These are phyloP conservation scores for Cutaneotrichosporon arboriforme DNA, from an alignment of 1,284 basidiomycete genomes.

Conservation along the genomic window DNA sequence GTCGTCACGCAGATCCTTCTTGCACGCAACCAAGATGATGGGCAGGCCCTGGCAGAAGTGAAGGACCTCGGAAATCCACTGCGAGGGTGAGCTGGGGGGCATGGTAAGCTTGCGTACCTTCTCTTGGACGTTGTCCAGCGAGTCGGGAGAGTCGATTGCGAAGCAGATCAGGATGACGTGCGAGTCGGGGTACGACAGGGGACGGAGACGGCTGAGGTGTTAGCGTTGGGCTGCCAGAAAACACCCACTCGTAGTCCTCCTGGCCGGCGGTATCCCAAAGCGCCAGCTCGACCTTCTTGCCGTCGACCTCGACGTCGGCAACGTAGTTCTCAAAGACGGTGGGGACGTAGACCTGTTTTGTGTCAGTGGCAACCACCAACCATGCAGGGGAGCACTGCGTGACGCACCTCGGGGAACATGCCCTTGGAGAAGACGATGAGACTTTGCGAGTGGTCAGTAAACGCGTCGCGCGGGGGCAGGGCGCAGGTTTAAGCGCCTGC, in stretches of 20 bases:
- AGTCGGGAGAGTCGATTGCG: conserved; percentile 85
- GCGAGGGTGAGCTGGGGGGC: conserved; percentile 5
- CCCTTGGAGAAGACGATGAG: conserved; percentile 63
- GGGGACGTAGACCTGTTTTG: conserved; percentile 75
- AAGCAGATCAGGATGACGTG: conserved; percentile 93
- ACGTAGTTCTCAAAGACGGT: conserved; percentile 85
- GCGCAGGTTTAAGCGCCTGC: background rate
- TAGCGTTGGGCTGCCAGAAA: conserved; percentile 43
- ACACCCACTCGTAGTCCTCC: conserved; percentile 58
- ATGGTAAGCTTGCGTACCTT: conserved; percentile 56
- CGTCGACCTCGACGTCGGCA: conserved; percentile 82
- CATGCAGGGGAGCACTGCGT: background rate
- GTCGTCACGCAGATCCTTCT: conserved; percentile 80
- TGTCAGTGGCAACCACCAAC: conserved; percentile 13
- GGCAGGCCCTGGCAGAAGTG: conserved; percentile 85
- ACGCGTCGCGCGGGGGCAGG: background rate
- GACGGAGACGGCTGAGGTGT: conserved; percentile 61
- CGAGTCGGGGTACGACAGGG: conserved; percentile 84
- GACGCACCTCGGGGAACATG: conserved; percentile 80
- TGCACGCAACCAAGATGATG: conserved; percentile 86
- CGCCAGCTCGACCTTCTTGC: conserved; percentile 85
- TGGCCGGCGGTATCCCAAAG: conserved; percentile 95
- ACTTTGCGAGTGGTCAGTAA: conserved; percentile 18
- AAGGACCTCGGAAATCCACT: conserved; percentile 93
- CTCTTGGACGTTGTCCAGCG: conserved; percentile 90